Percentiles rank a stretch among this genome's conserved stretches.
phyloP scores from a whole-genome alignment of 2,329 filamentous ascomycete genomes.

The Coleophoma crateriformis region DNA sequence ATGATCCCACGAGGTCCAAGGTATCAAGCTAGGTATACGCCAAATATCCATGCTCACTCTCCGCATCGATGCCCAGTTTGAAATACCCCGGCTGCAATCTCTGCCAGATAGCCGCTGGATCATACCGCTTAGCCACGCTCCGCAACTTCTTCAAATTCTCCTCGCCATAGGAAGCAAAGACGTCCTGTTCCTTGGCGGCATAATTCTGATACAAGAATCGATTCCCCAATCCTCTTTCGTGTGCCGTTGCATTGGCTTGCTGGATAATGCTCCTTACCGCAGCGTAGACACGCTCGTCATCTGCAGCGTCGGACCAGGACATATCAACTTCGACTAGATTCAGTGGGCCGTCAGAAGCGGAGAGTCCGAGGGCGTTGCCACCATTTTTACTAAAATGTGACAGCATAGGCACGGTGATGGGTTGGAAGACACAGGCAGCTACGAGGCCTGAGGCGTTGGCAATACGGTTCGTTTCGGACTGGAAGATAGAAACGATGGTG shows the following conservation, averaged over 20 bases:
- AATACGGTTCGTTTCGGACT: slow-evolving; percentile 10
- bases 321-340: slow-evolving; percentile 16
- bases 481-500: slow-evolving; percentile 15
- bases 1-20: too few species aligned
- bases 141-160: slow-evolving; percentile 24
- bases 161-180: slow-evolving; percentile 29
- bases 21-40: too few species aligned
- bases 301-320: slow-evolving; percentile 22
- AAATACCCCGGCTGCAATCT: slow-evolving; percentile 33
- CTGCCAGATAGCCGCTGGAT: slow-evolving; percentile 20
- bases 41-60: too few species aligned
- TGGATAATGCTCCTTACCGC: slow-evolving; percentile 21
- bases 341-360: slow-evolving; percentile 5
- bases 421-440: slow-evolving; percentile 27
- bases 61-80: slow-evolving; percentile 22
- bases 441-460: slow-evolving; percentile 7
- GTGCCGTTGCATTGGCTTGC: slow-evolving; percentile 18
- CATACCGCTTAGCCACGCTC: slow-evolving; percentile 17
- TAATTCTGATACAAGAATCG: slow-evolving; percentile 36
- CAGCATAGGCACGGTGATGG: slow-evolving; percentile 32
- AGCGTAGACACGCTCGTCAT: slow-evolving; percentile 28
- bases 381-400: slow-evolving; percentile 30
- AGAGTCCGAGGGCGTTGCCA: slow-evolving; percentile 16
- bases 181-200: slow-evolving; percentile 27
- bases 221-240: slow-evolving; percentile 26